These are phyloP conservation scores for Funneliformis geosporum DNA, from an alignment of 192 early-diverging fungal genomes.

Conservation along the genomic window DNA sequence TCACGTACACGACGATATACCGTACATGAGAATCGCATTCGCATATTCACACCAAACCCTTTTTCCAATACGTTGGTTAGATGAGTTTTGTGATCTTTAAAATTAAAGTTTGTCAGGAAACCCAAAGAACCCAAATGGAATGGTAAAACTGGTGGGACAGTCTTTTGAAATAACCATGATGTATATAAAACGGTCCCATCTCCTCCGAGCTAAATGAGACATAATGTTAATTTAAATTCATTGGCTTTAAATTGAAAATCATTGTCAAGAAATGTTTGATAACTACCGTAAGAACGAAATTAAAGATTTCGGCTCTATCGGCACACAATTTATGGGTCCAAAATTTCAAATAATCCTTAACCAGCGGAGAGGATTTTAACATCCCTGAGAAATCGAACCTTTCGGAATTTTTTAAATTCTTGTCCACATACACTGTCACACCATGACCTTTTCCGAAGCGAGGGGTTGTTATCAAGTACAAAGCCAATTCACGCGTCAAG, in stretches of 20 bases:
- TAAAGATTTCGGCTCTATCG: slow-evolving; percentile 68
- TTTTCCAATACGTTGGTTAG: slow-evolving; percentile 63
- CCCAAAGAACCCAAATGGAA: slow-evolving; percentile 94
- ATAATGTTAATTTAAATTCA: neutral
- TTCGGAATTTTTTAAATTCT: slow-evolving; percentile 56
- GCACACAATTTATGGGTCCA: slow-evolving; percentile 80
- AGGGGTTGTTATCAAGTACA: slow-evolving; percentile 61
- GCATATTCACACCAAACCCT: slow-evolving; percentile 80
- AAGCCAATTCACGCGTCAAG: slow-evolving; percentile 68
- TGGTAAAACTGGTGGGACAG: slow-evolving; percentile 90
- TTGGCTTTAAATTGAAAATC: neutral
- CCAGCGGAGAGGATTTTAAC: slow-evolving; percentile 42
- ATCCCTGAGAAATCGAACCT: slow-evolving; percentile 59
- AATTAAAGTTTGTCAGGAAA: slow-evolving; percentile 91
- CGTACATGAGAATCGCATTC: slow-evolving; percentile 91
- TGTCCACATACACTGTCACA: slow-evolving; percentile 65
- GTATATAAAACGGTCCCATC: slow-evolving; percentile 96
- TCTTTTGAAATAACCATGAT: slow-evolving; percentile 84
- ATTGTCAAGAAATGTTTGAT: neutral
- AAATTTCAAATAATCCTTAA: slow-evolving; percentile 57
- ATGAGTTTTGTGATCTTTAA: slow-evolving; percentile 57
- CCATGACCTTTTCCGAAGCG: slow-evolving; percentile 45
- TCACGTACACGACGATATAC: slow-evolving; percentile 66
- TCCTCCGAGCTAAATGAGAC: slow-evolving; percentile 69
- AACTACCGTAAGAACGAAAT: slow-evolving; percentile 83